phyloP scores from a whole-genome alignment of 352 stramenopile species.

The Pythium grandisporangium region DNA sequence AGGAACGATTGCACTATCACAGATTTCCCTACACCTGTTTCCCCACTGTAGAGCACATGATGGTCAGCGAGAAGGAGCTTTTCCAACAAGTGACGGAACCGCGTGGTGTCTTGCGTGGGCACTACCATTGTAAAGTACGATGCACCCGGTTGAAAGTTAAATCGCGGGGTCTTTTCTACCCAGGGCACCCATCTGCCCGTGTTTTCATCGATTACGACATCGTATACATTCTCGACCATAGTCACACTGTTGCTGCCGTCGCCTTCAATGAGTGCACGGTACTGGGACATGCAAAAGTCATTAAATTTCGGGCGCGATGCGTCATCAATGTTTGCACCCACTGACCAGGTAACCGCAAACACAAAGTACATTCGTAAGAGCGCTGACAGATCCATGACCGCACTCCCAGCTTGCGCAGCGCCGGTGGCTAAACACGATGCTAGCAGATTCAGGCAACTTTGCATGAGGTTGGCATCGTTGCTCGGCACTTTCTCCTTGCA shows the following conservation, averaged over 20 bases:
- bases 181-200: slow-evolving; percentile 78
- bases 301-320: slow-evolving; percentile 75
- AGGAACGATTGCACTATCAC: slow-evolving; percentile 89
- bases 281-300: slow-evolving; percentile 76
- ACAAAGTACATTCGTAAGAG: slow-evolving; percentile 84
- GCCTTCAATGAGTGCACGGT: slow-evolving; percentile 44
- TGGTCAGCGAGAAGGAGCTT: slow-evolving; percentile 75
- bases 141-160: slow-evolving; percentile 70
- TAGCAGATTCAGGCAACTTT: slow-evolving; percentile 83
- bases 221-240: slow-evolving; percentile 74
- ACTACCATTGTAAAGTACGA: slow-evolving; percentile 95
- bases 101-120: slow-evolving; percentile 91
- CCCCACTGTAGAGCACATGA: slow-evolving; percentile 86
- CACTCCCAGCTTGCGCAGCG: slow-evolving; percentile 25
- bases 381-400: slow-evolving; percentile 35
- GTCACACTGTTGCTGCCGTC: slow-evolving; percentile 17
- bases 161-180: slow-evolving; percentile 83
- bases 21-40: slow-evolving; percentile 91
- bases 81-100: slow-evolving; percentile 90
- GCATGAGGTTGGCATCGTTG: slow-evolving; percentile 86
- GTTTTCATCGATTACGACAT: slow-evolving; percentile 73
- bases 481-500: slow-evolving; percentile 84
- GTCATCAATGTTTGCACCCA: slow-evolving; percentile 86
- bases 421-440: slow-evolving; percentile 53
- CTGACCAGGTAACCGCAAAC: slow-evolving; percentile 79